These are phyloP conservation scores for Axilococcus clingmanii DNA, from an alignment of 139 green algal species.

Conservation along the genomic window DNA sequence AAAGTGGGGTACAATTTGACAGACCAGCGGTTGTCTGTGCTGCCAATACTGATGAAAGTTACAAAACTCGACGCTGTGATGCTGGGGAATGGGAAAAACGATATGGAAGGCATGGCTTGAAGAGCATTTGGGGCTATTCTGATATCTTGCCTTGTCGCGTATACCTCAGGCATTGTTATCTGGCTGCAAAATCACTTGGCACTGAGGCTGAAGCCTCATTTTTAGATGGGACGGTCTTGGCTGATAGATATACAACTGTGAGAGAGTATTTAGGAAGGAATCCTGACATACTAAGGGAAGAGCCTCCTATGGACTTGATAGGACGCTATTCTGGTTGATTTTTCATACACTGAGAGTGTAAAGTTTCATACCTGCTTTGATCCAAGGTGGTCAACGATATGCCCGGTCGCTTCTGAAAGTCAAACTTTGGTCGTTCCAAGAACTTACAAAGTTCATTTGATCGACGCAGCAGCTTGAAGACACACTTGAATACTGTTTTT, in stretches of 20 bases:
- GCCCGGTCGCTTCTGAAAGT: too few relatives aligned
- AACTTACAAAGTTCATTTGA: too few relatives aligned
- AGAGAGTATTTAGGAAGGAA: conserved; percentile 51
- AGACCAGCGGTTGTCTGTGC: conserved; percentile 53
- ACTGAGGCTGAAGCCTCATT: conserved; percentile 47
- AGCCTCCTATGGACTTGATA: conserved; percentile 55
- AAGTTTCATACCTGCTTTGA: too few relatives aligned
- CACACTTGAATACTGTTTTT: too few relatives aligned
- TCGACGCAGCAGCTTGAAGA: too few relatives aligned
- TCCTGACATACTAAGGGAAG: conserved; percentile 71
- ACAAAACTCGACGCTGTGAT: conserved; percentile 49
- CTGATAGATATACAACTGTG: conserved; percentile 65
- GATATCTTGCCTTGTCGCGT: conserved; percentile 51
- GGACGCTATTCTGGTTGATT: conserved; percentile 72
- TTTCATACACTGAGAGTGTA: background rate
- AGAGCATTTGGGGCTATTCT: conserved; percentile 50
- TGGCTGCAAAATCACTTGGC: conserved; percentile 58
- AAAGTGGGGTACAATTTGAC: background rate
- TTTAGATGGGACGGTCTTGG: conserved; percentile 74
- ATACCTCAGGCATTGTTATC: conserved; percentile 85
- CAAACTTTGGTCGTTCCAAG: too few relatives aligned
- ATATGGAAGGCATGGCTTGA: conserved; percentile 61
- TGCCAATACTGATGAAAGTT: conserved; percentile 63
- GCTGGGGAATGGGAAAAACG: conserved; percentile 57
- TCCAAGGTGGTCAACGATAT: too few relatives aligned